These are phyloP conservation scores for Uncinocarpus reesii DNA, from an alignment of 2,329 filamentous ascomycete species.

Conservation along the genomic window DNA sequence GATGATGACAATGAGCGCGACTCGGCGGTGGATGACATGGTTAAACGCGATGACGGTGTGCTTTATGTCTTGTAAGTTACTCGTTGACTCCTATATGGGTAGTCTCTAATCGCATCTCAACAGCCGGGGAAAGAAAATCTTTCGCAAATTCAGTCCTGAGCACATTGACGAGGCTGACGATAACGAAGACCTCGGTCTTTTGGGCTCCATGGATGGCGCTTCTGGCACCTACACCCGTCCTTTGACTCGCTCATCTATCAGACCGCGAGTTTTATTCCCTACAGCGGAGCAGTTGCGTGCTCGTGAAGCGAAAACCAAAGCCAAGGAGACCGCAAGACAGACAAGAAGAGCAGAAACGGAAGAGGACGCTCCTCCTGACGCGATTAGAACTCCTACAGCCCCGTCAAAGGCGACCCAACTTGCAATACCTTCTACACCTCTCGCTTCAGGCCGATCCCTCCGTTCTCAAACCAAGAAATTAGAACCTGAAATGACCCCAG, in stretches of 20 bases:
- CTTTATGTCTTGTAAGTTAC: slow-evolving; percentile 51
- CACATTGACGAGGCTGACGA: slow-evolving; percentile 33
- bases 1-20: slow-evolving; percentile 22
- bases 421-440: slow-evolving; percentile 26
- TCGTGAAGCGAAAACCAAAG: slow-evolving; percentile 23
- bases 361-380: slow-evolving; percentile 14
- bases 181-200: slow-evolving; percentile 33
- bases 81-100: slow-evolving; percentile 1
- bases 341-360: slow-evolving; percentile 22
- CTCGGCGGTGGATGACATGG: slow-evolving; percentile 41
- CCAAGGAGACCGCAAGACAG: slow-evolving; percentile 35
- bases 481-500: slow-evolving; percentile 19
- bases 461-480: slow-evolving; percentile 26
- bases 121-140: slow-evolving; percentile 53
- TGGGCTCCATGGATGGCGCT: slow-evolving; percentile 28
- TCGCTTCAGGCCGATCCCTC: slow-evolving; percentile 26
- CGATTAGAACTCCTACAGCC: slow-evolving; percentile 20
- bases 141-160: slow-evolving; percentile 44
- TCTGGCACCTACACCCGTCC: slow-evolving; percentile 33
- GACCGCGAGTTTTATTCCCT: slow-evolving; percentile 51
- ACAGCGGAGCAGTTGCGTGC: slow-evolving; percentile 33
- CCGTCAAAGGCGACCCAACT: slow-evolving; percentile 17
- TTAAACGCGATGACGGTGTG: slow-evolving; percentile 47
- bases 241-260: slow-evolving; percentile 48
- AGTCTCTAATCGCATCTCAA: slow-evolving; percentile 22